These are phyloP conservation scores for Cudoniella acicularis DNA, from an alignment of 495 filamentous ascomycete species.

Conservation along the genomic window DNA sequence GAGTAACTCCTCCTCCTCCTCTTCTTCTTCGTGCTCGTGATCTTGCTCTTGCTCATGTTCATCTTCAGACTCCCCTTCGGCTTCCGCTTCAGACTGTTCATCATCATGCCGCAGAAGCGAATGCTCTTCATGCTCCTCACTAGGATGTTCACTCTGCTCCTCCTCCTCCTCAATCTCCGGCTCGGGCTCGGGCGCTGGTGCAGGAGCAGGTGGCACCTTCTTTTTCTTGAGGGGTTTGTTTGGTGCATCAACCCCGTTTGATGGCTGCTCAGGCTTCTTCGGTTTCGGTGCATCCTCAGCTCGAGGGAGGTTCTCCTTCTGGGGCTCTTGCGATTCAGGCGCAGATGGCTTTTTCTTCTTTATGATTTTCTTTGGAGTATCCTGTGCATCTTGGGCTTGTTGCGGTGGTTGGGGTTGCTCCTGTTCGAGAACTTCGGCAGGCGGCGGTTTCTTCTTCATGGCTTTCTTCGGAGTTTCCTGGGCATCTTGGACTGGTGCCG, in stretches of 20 bases:
- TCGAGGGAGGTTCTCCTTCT: not conserved
- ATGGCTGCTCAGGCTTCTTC: not conserved
- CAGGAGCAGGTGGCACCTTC: slow-evolving; percentile 2
- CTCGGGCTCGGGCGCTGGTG: slow-evolving; percentile 9
- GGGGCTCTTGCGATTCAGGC: no score
- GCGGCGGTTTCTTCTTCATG: slow-evolving; percentile 13
- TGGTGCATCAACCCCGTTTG: no score
- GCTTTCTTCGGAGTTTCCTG: slow-evolving; percentile 3
- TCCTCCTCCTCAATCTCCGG: slow-evolving; percentile 2
- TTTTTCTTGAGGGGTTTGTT: not conserved
- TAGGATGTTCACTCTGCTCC: not conserved
- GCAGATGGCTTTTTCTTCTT: slow-evolving; percentile 7
- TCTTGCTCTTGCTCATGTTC: slow-evolving; percentile 4
- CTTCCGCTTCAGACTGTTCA: not conserved
- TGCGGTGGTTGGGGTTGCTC: not conserved
- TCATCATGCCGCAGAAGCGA: not conserved
- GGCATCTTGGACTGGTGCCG: not conserved
- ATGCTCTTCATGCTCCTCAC: slow-evolving; percentile 2
- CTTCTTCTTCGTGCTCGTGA: slow-evolving; percentile 3
- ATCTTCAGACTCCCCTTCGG: not conserved
- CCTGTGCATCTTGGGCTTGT: not conserved
- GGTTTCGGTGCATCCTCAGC: not conserved
- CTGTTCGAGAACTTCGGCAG: not conserved
- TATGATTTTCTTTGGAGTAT: not conserved
- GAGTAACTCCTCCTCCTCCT: slow-evolving; percentile 3